Evolutionary conservation across 805 yeast species (phyloP), one percentile per base, ranked within the genome.

Genomic region (Metschnikowia santaceciliae): DNA sequence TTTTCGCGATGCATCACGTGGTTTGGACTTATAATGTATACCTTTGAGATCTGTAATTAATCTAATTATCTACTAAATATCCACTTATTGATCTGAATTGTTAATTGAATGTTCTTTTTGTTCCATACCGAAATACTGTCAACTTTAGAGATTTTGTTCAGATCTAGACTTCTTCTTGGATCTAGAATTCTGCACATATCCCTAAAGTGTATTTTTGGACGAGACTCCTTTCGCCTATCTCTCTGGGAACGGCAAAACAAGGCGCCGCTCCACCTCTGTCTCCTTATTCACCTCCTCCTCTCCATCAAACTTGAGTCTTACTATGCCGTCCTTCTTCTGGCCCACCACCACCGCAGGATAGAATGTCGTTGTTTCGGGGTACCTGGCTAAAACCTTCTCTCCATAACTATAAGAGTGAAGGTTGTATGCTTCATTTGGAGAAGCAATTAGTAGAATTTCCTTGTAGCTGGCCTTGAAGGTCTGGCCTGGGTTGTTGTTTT

Each of bases 351-450:
- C 88, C 0, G 99, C 99, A 3, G 95, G 89, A 61, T 94, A 94
- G 61, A 94, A 94, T 0, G 98, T 91, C 0, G 99, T 94, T 0
- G 99, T 94, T 59, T 94, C 99, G 1, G 99, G 99, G 61, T 94
- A 94, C 61, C 96, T 78, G 0, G 97, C 99, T 52, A 94, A 73
- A 3, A 94, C 98, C 57, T 82, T 83, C 0, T 90, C 76, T 0
- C 96, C 94, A 36, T 82, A 72, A 0, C 96, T 86, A 57, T 87
- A 88, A 42, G 77, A 75, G 22, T 70, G 64, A 51, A 83, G 66
- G 3, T 63, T 61, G 51, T 69, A 56, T 0, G 73, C 76, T 10
- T 73, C 78, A 1, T 67, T 70, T 2, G 63, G 60, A 1, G 84
- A 78, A 0, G 95, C 89, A 40, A 94, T 86, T 36, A 87, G 70